Evolutionary conservation across 345 rosid species (phyloP).

Genomic region (Nasturtium officinale): DNA sequence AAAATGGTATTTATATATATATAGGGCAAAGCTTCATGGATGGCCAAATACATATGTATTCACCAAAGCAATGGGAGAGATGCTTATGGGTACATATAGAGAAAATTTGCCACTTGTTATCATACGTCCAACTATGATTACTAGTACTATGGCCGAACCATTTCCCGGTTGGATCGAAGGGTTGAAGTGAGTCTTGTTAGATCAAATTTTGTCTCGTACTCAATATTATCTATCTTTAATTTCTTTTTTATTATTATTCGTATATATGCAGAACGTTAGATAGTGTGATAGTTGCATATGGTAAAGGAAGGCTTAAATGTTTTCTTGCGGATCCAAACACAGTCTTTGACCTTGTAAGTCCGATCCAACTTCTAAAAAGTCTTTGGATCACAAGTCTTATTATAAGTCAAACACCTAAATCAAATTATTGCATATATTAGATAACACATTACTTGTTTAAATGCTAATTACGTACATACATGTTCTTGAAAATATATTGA

Average conservation of each 20-base stretch:
- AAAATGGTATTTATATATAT: conserved; percentile 18
- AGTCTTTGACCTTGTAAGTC: conserved; percentile 59
- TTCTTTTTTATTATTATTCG: neutral
- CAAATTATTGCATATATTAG: neutral
- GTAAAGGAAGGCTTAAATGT: conserved; percentile 55
- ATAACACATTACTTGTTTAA: conserved; percentile 15
- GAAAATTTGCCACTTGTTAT: conserved; percentile 61
- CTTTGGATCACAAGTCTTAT: neutral
- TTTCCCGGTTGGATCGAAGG: conserved; percentile 95
- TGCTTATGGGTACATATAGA: conserved; percentile 57
- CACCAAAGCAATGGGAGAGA: conserved; percentile 89
- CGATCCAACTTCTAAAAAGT: neutral
- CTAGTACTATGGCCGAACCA: conserved; percentile 72
- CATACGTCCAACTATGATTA: conserved; percentile 69
- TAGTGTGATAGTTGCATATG: conserved; percentile 49
- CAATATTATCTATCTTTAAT: neutral
- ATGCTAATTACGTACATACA: neutral
- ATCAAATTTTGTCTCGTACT: neutral
- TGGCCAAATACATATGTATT: conserved; percentile 89
- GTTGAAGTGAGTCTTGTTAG: conserved; percentile 48
- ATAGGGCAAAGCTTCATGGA: conserved; percentile 69
- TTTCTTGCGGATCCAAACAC: conserved; percentile 46
- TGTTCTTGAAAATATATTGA: conserved; percentile 1
- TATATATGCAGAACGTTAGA: conserved; percentile 62
- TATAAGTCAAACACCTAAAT: neutral